These are phyloP conservation scores for Monoraphidium neglectum DNA, from an alignment of 139 green algal genomes.

Conservation along the genomic window DNA sequence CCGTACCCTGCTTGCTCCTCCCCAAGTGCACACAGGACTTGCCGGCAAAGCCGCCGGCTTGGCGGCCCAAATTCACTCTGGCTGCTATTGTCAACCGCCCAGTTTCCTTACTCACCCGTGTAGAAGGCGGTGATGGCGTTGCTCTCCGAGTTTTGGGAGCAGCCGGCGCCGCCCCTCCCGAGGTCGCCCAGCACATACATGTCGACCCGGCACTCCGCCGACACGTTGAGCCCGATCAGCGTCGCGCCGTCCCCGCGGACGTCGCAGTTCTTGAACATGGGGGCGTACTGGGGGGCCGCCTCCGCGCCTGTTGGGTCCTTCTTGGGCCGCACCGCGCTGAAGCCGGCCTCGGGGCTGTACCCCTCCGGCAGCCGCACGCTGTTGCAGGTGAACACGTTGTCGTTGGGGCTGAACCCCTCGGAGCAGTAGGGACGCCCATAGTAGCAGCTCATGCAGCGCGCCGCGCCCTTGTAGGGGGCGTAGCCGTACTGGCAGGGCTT, in stretches of 20 bases:
- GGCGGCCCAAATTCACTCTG: too few species aligned
- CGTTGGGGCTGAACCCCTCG: slow-evolving; percentile 29
- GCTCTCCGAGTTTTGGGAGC: slow-evolving; percentile 17
- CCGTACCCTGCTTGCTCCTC: too few species aligned
- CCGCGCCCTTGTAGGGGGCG: slow-evolving; percentile 15
- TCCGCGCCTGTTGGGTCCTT: slow-evolving; percentile 14
- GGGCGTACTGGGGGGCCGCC: slow-evolving; percentile 9
- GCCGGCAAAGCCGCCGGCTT: too few species aligned
- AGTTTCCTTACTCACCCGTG: slow-evolving; percentile 25
- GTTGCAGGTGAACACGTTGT: slow-evolving; percentile 31
- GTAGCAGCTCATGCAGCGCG: slow-evolving; percentile 35
- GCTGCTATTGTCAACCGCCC: too few species aligned
- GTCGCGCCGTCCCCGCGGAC: not conserved
- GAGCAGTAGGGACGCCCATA: slow-evolving; percentile 33
- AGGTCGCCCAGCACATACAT: slow-evolving; percentile 31
- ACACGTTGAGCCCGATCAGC: slow-evolving; percentile 25
- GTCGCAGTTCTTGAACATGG: slow-evolving; percentile 27
- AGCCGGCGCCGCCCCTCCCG: slow-evolving; percentile 10
- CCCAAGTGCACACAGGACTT: too few species aligned
- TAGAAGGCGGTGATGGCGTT: slow-evolving; percentile 27
- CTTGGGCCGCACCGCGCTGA: slow-evolving; percentile 14
- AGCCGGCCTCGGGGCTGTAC: slow-evolving; percentile 25
- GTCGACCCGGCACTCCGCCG: slow-evolving; percentile 30
- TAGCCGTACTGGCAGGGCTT: slow-evolving; percentile 35
- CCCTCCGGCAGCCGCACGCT: slow-evolving; percentile 15